Evolutionary conservation across 2,329 filamentous ascomycete species (phyloP).

Genomic region (Herpotrichia juniperi): DNA sequence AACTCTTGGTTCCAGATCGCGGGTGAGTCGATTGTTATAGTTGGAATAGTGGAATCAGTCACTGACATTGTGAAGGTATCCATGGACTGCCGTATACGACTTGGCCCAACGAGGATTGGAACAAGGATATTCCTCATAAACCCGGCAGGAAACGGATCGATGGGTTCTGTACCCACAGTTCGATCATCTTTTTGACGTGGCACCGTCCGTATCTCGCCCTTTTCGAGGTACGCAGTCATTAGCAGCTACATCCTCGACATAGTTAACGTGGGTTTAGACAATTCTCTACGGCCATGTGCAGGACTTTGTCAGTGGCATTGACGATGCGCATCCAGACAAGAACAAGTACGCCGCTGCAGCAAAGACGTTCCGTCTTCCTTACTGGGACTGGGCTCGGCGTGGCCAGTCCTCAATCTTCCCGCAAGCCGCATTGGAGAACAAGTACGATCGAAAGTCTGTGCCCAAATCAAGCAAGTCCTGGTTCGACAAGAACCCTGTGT

Average conservation of each 20-base stretch:
- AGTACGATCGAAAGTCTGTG: too few relatives aligned
- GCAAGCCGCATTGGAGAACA: too few relatives aligned
- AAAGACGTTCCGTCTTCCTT: constrained; percentile 47
- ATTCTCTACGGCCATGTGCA: constrained; percentile 46
- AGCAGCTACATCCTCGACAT: background rate
- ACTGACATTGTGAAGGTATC: constrained; percentile 65
- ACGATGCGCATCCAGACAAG: constrained; percentile 38
- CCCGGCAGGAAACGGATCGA: constrained; percentile 53
- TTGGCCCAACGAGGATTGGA: constrained; percentile 48
- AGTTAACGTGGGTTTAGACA: constrained; percentile 36
- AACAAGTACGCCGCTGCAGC: constrained; percentile 47
- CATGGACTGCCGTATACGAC: constrained; percentile 72
- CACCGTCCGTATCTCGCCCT: constrained; percentile 77
- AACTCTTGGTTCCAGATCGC: constrained; percentile 79
- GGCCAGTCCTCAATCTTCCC: too few relatives aligned
- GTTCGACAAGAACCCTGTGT: too few relatives aligned
- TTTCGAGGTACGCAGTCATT: constrained; percentile 55
- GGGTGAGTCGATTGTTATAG: background rate
- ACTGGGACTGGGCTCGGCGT: constrained; percentile 52
- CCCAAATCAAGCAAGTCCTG: too few relatives aligned
- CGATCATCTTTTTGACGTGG: constrained; percentile 79
- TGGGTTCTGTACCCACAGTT: constrained; percentile 78
- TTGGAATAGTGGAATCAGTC: background rate
- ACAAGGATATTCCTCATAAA: background rate
- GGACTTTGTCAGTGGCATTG: constrained; percentile 44